phyloP scores from a whole-genome alignment of 257 asterid genomes.

The Plectranthus barbatus region DNA sequence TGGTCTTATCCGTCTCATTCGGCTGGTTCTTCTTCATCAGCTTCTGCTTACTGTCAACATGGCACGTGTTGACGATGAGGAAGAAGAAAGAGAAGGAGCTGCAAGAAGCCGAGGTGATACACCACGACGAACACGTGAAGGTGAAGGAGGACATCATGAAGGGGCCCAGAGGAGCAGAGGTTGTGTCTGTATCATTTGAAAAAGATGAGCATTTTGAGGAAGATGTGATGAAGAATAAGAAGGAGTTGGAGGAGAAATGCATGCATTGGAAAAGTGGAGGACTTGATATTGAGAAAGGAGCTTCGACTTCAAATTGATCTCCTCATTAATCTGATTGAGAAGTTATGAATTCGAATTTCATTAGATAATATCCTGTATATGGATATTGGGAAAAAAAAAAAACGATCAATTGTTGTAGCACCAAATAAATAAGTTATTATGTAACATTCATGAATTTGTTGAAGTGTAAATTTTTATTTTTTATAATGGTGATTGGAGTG shows the following conservation, averaged over 20 bases:
- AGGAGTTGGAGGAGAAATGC: slow-evolving; percentile 8
- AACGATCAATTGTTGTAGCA: no score
- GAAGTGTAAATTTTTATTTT: no score
- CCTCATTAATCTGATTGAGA: no score
- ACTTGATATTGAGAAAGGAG: slow-evolving; percentile 7
- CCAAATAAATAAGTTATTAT: no score
- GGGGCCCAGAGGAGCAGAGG: slow-evolving; percentile 29
- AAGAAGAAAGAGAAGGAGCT: slow-evolving; percentile 17
- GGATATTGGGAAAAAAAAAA: no score
- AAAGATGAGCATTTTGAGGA: slow-evolving; percentile 34
- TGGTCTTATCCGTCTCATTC: slow-evolving; percentile 22
- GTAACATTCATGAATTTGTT: no score
- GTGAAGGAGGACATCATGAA: slow-evolving; percentile 32
- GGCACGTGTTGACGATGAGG: slow-evolving; percentile 25
- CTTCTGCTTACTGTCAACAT: slow-evolving; percentile 20
- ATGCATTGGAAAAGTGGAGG: slow-evolving; percentile 13
- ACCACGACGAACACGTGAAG: slow-evolving; percentile 25
- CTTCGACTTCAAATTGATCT: neutral
- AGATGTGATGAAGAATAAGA: slow-evolving; percentile 24
- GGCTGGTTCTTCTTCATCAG: slow-evolving; percentile 24
- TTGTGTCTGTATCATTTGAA: slow-evolving; percentile 30
- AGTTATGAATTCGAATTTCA: no score
- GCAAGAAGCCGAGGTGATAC: slow-evolving; percentile 27
- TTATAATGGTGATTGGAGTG: no score
- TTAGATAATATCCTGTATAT: no score